These are phyloP conservation scores for Lactarius pseudohatsudake DNA, from an alignment of 768 basidiomycete genomes.

Conservation along the genomic window DNA sequence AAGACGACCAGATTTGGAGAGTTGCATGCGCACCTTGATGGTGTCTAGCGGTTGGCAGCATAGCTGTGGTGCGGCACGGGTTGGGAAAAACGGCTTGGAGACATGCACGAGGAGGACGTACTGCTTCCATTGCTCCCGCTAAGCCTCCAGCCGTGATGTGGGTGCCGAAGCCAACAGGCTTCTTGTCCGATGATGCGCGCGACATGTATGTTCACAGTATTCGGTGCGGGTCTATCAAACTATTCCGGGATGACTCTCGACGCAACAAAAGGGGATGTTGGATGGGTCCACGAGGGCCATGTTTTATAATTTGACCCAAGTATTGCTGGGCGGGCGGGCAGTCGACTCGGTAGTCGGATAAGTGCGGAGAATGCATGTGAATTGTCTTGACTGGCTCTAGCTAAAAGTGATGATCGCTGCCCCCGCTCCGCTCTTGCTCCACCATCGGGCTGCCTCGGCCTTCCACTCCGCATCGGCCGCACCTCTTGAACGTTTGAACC, in stretches of 20 bases:
- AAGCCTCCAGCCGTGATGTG: constrained; percentile 95
- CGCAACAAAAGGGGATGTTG: background rate
- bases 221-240: background rate
- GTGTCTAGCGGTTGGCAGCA: constrained; percentile 94
- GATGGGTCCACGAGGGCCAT: background rate
- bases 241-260: background rate
- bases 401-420: background rate
- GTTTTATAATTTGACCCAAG: background rate
- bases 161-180: constrained; percentile 79
- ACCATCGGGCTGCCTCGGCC: constrained; percentile 2
- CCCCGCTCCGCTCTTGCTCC: constrained; percentile 12
- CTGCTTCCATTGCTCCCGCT: constrained; percentile 92
- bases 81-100: background rate
- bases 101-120: constrained; percentile 38
- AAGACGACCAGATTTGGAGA: constrained; percentile 72
- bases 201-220: constrained; percentile 20
- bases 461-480: background rate
- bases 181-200: constrained; percentile 49
- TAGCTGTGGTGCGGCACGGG: constrained; percentile 44
- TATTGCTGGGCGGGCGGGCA: background rate
- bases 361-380: constrained; percentile 12
- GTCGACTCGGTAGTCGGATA: constrained; percentile 2
- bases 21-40: constrained; percentile 99
- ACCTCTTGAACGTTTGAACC: background rate
- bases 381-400: background rate